Evolutionary conservation across 2,329 filamentous ascomycete species (phyloP), one percentile per base, ranked within the genome.

Genomic region (Claviceps africana): DNA sequence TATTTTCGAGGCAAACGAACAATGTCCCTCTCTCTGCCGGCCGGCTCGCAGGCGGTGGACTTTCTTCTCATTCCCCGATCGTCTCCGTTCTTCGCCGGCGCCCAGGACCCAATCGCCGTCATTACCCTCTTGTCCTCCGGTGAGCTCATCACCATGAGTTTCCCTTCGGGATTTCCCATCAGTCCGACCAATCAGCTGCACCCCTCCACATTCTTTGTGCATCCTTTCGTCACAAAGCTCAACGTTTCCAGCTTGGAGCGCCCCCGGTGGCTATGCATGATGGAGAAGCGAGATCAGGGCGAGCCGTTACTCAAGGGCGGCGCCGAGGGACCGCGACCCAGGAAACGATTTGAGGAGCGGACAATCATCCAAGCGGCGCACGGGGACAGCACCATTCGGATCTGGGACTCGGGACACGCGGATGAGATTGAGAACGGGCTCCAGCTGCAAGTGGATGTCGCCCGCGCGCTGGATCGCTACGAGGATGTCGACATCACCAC

Each of bases 181-280:
- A 86, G 83, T 30, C 89, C 93, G 1, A 95, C 90, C 4, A 95
- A 96, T 61, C 88, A 95, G 67, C 76, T 98, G 6, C 91, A 95
- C 61, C 79, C 90, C 0, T 95, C 86, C 2, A 70, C 96, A 46
- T 86, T 86, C 1, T 86, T 96, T 56, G 85, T 95, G 7, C 89
- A 96, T 62, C 93, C 93, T 0, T 97, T 95, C 63, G 81, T 93
- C 53, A 85, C 81, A 51, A 81, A 82, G 49, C 74, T 86, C 50
- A 77, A 79, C 17, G 74, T 94, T n/a, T 78, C 87, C 10, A 78
- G 80, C 13, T 73, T 97, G 11, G 83, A 88, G 47, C 81, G 93
- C 30, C 81, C 81, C 8, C 78, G 83, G 56, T 98, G 93, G 93
- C 77, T 97, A 15, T 87, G 88, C 4, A 85, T 97, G 81, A 79